phyloP scores from a whole-genome alignment of 139 green algal species.

The Diplosphaera chodatii region DNA sequence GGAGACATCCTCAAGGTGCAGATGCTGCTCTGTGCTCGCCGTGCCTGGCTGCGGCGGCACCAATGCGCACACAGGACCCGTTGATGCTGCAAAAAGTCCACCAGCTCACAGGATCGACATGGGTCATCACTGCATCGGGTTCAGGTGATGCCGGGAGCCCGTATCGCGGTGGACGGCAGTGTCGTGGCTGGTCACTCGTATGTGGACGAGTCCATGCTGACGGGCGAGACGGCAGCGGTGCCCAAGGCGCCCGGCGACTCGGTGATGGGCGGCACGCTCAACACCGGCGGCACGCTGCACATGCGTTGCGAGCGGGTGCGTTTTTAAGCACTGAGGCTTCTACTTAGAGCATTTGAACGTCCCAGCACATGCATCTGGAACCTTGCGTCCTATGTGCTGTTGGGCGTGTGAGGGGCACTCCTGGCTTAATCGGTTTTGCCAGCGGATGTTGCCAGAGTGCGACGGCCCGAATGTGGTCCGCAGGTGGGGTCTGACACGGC shows the following conservation, averaged over 20 bases:
- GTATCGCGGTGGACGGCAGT: constrained; percentile 80
- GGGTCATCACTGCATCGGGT: constrained; percentile 3
- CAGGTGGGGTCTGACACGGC: constrained; percentile 74
- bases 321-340: no score
- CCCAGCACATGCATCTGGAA: no score
- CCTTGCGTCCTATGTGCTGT: no score
- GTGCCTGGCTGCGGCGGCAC: not conserved
- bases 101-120: not conserved
- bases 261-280: constrained; percentile 91
- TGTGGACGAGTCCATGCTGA: constrained; percentile 97
- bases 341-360: no score
- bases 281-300: constrained; percentile 55
- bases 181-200: constrained; percentile 72
- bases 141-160: constrained; percentile 74
- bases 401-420: no score
- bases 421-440: no score
- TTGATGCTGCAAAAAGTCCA: no score
- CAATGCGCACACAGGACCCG: no score
- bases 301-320: constrained; percentile 21
- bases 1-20: constrained; percentile 82
- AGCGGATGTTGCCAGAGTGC: no score
- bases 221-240: constrained; percentile 78
- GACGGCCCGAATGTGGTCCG: no score
- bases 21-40: not conserved
- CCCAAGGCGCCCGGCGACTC: constrained; percentile 54